phyloP scores from a whole-genome alignment of 1,139 yeast species.

The Candida frijolesensis region DNA sequence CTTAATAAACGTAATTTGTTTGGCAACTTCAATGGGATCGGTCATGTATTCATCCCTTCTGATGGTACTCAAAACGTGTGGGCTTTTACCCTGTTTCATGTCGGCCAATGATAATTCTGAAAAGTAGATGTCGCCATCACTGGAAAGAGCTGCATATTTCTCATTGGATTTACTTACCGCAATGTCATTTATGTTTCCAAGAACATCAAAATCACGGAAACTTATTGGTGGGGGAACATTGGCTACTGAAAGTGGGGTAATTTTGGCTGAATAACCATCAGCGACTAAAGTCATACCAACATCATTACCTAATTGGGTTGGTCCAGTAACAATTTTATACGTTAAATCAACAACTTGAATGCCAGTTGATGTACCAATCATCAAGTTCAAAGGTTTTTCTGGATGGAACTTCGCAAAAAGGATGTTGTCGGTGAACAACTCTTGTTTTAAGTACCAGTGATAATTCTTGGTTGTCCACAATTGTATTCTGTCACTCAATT shows the following conservation, averaged over 20 bases:
- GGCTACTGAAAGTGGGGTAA: constrained; percentile 84
- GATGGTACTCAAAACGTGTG: constrained; percentile 42
- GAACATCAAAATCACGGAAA: constrained; percentile 61
- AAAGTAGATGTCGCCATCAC: constrained; percentile 29
- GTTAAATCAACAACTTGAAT: constrained; percentile 73
- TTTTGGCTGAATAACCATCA: constrained; percentile 72
- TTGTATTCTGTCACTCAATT: constrained; percentile 62
- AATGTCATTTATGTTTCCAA: constrained; percentile 57
- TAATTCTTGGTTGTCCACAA: constrained; percentile 92
- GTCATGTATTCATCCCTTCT: constrained; percentile 27
- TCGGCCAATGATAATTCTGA: constrained; percentile 27
- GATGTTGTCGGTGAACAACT: constrained; percentile 46
- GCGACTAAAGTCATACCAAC: constrained; percentile 77
- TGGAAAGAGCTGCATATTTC: constrained; percentile 58
- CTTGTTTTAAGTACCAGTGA: constrained; percentile 94
- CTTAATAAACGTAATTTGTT: constrained; percentile 65
- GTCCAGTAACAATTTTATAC: constrained; percentile 66
- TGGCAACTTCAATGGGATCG: constrained; percentile 47
- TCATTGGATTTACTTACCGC: constrained; percentile 67
- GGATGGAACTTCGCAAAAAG: constrained; percentile 79
- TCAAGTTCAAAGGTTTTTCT: constrained; percentile 76
- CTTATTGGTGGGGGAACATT: constrained; percentile 96
- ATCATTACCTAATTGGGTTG: constrained; percentile 67
- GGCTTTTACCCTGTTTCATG: constrained; percentile 47
- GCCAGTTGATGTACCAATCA: constrained; percentile 55